A percentile compares a stretch with the other conserved stretches of the same genome.
These are phyloP conservation scores for Plasmodium yoelii DNA, from an alignment of 169 alveolate species.

Conservation along the genomic window DNA sequence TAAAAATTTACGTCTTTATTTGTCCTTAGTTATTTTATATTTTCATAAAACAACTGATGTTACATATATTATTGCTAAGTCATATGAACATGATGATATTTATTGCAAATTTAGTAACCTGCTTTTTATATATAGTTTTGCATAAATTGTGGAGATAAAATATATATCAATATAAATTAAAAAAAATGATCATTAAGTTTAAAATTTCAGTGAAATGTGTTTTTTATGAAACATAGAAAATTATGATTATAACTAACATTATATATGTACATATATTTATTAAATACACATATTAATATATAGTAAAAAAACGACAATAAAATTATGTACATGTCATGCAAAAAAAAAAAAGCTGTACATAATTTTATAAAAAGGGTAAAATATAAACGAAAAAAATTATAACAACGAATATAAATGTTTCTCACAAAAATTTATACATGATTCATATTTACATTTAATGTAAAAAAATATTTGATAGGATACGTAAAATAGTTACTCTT, in stretches of 20 bases:
- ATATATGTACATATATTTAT: slow-evolving; percentile 12
- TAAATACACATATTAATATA: neutral
- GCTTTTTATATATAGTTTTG: neutral
- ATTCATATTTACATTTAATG: no score
- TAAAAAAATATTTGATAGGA: no score
- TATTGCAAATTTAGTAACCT: no score
- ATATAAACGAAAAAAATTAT: no score
- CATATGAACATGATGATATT: no score
- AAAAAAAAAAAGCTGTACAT: slow-evolving; percentile 1
- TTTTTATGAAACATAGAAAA: neutral
- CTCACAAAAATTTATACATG: no score
- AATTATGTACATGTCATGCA: neutral
- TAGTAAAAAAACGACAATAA: neutral
- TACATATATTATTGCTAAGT: no score
- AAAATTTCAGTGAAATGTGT: neutral
- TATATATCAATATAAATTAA: neutral
- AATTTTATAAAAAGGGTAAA: neutral
- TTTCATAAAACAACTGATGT: no score
- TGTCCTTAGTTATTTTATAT: no score
- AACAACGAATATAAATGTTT: no score
- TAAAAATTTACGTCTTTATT: no score
- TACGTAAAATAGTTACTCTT: no score
- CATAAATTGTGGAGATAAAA: neutral
- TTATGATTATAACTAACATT: neutral
- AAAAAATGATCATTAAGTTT: neutral